These are phyloP conservation scores for Colletotrichum agaves DNA, from an alignment of 2,329 filamentous ascomycete genomes.

Conservation along the genomic window DNA sequence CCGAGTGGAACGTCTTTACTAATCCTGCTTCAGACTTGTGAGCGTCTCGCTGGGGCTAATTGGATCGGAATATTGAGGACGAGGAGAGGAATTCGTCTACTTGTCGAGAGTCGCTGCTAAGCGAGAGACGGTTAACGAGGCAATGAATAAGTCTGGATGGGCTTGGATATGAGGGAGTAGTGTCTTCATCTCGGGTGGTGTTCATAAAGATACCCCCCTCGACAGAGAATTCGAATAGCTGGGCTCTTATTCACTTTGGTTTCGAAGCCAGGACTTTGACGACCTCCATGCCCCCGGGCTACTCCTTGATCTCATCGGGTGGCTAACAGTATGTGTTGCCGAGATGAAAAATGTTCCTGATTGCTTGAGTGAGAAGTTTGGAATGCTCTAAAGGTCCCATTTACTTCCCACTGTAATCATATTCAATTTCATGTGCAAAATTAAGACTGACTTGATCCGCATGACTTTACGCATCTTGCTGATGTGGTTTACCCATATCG, in stretches of 20 bases:
- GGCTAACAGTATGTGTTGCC: constrained; percentile 5
- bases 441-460: constrained; percentile 22
- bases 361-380: background rate
- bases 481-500: fast-evolving
- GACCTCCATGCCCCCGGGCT: no score
- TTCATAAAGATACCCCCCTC: background rate
- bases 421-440: constrained; percentile 33
- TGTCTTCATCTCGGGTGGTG: background rate
- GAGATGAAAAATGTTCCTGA: constrained; percentile 32
- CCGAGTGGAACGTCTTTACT: background rate
- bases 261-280: no score
- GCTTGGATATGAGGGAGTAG: constrained; percentile 8
- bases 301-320: background rate
- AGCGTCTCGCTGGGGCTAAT: background rate
- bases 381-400: background rate
- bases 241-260: background rate
- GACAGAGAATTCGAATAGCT: constrained; percentile 24
- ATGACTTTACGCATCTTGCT: background rate
- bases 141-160: constrained; percentile 15
- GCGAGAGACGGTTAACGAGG: background rate
- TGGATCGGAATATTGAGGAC: background rate
- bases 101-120: constrained; percentile 16
- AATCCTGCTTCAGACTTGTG: constrained; percentile 19
- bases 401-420: constrained; percentile 7
- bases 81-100: constrained; percentile 16